These are phyloP conservation scores for Colletotrichum echinochloae DNA, from an alignment of 2,329 filamentous ascomycete genomes.

Conservation along the genomic window DNA sequence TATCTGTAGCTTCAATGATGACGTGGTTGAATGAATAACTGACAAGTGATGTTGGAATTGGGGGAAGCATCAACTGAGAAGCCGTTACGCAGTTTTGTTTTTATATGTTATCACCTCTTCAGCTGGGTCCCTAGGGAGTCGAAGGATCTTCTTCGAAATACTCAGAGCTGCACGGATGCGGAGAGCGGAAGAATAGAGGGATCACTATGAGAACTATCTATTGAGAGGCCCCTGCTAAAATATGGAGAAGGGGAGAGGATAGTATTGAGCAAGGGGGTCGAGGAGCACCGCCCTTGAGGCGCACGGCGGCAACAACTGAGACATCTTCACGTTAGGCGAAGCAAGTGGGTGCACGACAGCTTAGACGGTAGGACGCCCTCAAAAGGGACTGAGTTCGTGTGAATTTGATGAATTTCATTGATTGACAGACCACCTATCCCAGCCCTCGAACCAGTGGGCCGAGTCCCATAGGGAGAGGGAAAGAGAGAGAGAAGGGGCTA, in stretches of 20 bases:
- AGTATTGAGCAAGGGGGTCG: slow-evolving; percentile 26
- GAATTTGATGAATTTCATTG: slow-evolving; percentile 24
- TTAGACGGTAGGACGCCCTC: neutral
- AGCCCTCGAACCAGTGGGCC: neutral
- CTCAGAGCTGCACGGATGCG: neutral
- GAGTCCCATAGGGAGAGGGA: slow-evolving; percentile 2
- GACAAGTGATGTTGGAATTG: neutral
- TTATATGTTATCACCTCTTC: slow-evolving; percentile 18
- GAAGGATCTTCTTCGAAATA: neutral
- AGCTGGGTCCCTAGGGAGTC: slow-evolving; percentile 7
- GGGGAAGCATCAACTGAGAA: too few relatives aligned
- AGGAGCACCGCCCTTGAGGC: slow-evolving; percentile 7
- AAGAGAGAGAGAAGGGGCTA: neutral
- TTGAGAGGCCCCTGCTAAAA: neutral
- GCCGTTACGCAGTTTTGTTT: neutral
- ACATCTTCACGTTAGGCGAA: slow-evolving; percentile 16
- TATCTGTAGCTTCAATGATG: too few relatives aligned
- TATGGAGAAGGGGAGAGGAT: neutral
- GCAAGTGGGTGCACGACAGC: neutral
- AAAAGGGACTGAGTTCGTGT: neutral
- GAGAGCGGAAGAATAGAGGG: slow-evolving; percentile 22
- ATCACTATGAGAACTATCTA: slow-evolving; percentile 17
- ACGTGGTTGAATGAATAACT: neutral
- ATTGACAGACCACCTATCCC: slow-evolving; percentile 9
- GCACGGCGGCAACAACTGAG: slow-evolving; percentile 1